Conservation (phyloP, 768 basidiomycete genomes). For the Sistotremastrum niveocremeum region DNA sequence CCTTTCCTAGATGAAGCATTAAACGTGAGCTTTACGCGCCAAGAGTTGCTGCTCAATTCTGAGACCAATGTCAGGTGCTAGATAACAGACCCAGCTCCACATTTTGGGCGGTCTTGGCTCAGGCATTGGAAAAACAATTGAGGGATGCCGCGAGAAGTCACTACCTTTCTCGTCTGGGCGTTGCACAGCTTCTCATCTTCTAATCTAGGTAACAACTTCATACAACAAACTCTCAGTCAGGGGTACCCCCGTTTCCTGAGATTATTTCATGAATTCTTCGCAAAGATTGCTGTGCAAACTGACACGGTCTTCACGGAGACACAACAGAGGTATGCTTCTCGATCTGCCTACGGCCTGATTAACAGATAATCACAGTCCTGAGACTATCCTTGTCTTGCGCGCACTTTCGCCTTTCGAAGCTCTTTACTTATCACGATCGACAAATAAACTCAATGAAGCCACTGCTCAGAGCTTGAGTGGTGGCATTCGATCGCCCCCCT, state of each 20-base stretch:
- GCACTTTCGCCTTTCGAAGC: conserved; percentile 75
- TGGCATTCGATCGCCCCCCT: conserved; percentile 56
- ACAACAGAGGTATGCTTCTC: conserved; percentile 57
- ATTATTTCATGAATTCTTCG: conserved; percentile 94
- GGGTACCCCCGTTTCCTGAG: conserved; percentile 82
- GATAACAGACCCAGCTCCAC: conserved; percentile 85
- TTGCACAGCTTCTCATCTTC: neutral
- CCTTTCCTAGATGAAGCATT: conserved; percentile 88
- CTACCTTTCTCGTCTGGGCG: conserved; percentile 1
- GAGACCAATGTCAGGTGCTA: conserved; percentile 35
- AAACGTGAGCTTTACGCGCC: conserved; percentile 45
- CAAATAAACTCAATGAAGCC: conserved; percentile 71
- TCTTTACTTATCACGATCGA: conserved; percentile 76
- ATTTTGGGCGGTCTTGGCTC: conserved; percentile 80
- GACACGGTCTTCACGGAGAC: conserved; percentile 81
- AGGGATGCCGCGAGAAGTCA: conserved; percentile 71
- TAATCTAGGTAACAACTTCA: conserved; percentile 65
- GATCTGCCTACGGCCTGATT: neutral
- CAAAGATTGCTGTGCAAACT: conserved; percentile 88
- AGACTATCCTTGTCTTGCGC: conserved; percentile 79
- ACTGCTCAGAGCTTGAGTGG: conserved; percentile 67
- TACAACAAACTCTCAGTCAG: conserved; percentile 77
- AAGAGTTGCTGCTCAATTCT: neutral
- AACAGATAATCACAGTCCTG: conserved; percentile 43
- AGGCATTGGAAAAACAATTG: conserved; percentile 68